Evolutionary conservation across 306 rosid genomes (phyloP).

Genomic region (Vicia sativa): DNA sequence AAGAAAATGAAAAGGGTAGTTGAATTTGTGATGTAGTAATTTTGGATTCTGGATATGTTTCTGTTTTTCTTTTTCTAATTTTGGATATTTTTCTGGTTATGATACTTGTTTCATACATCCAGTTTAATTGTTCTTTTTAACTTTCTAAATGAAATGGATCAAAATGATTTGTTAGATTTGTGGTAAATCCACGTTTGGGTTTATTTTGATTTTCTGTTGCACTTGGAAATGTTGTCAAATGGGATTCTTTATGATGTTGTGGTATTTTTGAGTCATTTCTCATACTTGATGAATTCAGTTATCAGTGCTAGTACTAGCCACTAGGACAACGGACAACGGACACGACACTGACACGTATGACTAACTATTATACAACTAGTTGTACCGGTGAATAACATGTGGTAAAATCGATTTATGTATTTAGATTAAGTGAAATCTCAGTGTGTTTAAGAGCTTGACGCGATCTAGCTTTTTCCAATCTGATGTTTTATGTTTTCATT

Average conservation of each 20-base stretch:
- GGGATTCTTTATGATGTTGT: background rate
- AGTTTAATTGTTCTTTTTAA: background rate
- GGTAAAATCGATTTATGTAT: background rate
- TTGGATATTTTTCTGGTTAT: slow-evolving; percentile 21
- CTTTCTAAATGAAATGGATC: background rate
- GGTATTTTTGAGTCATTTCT: background rate
- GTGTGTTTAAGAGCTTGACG: background rate
- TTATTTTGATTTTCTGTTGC: slow-evolving; percentile 19
- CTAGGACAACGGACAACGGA: too few relatives aligned
- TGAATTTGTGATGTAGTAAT: background rate
- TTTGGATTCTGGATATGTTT: slow-evolving; percentile 30
- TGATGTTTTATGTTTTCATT: too few relatives aligned
- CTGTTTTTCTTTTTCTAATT: background rate
- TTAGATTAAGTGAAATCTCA: slow-evolving; percentile 1
- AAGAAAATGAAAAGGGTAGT: background rate
- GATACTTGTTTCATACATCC: background rate
- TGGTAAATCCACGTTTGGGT: background rate
- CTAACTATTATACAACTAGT: background rate
- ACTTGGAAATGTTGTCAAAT: background rate
- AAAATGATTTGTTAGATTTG: slow-evolving; percentile 14
- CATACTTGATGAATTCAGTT: background rate
- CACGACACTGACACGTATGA: too few relatives aligned
- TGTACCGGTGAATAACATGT: slow-evolving; percentile 1
- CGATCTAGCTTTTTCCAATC: too few relatives aligned
- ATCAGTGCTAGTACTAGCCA: background rate